Conservation (phyloP, 2,329 filamentous ascomycete genomes). For the Aphanocladium album region DNA sequence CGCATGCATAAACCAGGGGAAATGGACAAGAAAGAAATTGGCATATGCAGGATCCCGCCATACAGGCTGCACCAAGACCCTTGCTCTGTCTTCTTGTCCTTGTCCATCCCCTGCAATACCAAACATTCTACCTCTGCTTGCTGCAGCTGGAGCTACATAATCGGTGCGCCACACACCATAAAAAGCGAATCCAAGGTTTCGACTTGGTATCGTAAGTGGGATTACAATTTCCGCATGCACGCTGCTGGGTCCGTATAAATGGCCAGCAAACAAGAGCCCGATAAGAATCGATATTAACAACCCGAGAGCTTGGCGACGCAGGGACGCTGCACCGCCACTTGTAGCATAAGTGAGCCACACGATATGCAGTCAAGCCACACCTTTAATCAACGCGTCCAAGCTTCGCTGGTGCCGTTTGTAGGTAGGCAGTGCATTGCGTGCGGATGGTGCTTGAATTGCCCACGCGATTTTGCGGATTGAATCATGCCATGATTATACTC, state of each 20-base stretch:
- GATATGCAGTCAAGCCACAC: neutral
- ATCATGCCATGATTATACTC: neutral
- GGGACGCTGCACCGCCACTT: neutral
- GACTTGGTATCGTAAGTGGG: neutral
- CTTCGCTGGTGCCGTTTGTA: neutral
- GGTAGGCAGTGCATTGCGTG: neutral
- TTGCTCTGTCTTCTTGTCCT: neutral
- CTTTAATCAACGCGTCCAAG: neutral
- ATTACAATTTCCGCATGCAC: neutral
- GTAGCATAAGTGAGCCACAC: neutral
- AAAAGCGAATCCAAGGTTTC: neutral
- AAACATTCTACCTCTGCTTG: neutral
- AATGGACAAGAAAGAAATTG: neutral
- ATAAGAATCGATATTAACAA: neutral
- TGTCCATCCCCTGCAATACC: neutral
- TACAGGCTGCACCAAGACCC: neutral
- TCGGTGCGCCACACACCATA: neutral
- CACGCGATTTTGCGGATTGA: neutral
- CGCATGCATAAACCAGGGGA: neutral
- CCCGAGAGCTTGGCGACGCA: neutral
- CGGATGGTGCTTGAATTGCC: neutral
- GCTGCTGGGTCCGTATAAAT: neutral
- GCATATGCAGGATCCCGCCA: conserved; percentile 5
- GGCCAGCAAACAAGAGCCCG: neutral
- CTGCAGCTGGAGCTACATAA: neutral